Conservation (phyloP, 495 filamentous ascomycete genomes). For the Penicillium simplicissimum region DNA sequence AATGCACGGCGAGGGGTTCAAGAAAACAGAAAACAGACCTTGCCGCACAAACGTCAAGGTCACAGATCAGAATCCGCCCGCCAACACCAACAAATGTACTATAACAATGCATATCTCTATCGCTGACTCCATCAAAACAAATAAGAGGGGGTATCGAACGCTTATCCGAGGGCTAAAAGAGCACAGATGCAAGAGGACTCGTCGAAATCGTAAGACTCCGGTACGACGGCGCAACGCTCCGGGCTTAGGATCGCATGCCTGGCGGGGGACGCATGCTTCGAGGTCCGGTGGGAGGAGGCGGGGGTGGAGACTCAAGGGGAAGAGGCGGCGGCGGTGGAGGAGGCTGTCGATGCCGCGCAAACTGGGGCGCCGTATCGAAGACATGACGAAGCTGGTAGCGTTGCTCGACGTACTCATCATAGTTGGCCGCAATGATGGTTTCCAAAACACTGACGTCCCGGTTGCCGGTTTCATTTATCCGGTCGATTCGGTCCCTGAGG, state of each 20-base stretch:
- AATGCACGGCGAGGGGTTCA: neutral
- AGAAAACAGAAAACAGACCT: neutral
- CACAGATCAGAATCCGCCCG: neutral
- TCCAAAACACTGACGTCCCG: slow-evolving; percentile 59
- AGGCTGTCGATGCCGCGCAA: slow-evolving; percentile 35
- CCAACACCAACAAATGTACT: neutral
- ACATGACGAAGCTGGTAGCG: slow-evolving; percentile 52
- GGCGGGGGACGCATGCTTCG: slow-evolving; percentile 12
- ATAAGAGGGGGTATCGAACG: slow-evolving; percentile 18
- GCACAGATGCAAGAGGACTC: slow-evolving; percentile 8
- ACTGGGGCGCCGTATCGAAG: slow-evolving; percentile 42
- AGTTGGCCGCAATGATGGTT: slow-evolving; percentile 69
- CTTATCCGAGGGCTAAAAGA: slow-evolving; percentile 7
- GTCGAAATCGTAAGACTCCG: slow-evolving; percentile 9
- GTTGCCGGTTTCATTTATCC: slow-evolving; percentile 1
- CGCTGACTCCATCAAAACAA: slow-evolving; percentile 4
- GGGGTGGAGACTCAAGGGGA: slow-evolving; percentile 19
- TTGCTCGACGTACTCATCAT: slow-evolving; percentile 65
- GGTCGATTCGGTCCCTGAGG: slow-evolving; percentile 12
- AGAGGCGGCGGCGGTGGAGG: slow-evolving; percentile 36
- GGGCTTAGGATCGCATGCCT: neutral
- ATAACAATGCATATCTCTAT: neutral
- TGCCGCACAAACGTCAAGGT: neutral
- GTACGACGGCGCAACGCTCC: neutral
- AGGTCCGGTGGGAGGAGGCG: slow-evolving; percentile 17